Evolutionary conservation across 2,329 filamentous ascomycete species (phyloP).

Genomic region (Sphaceloma murrayae): DNA sequence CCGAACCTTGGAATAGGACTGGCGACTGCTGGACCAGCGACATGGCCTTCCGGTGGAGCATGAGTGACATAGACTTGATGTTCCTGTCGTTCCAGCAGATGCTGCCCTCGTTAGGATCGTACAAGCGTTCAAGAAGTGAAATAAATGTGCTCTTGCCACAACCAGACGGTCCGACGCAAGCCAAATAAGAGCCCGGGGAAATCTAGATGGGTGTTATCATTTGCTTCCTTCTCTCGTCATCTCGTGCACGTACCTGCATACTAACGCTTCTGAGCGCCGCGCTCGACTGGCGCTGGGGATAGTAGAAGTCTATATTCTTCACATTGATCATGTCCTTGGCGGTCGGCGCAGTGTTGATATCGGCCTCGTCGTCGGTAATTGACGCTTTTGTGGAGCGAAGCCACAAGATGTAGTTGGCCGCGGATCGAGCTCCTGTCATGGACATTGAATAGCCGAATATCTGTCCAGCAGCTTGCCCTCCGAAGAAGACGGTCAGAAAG

Average conservation of each 20-base stretch:
- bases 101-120: slow-evolving; percentile 23
- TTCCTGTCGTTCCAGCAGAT: slow-evolving; percentile 28
- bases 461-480: slow-evolving; percentile 34
- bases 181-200: slow-evolving; percentile 56
- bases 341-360: not conserved
- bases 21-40: slow-evolving; percentile 33
- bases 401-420: slow-evolving; percentile 18
- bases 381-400: slow-evolving; percentile 4
- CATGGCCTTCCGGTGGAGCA: slow-evolving; percentile 31
- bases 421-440: slow-evolving; percentile 30
- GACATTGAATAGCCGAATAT: slow-evolving; percentile 43
- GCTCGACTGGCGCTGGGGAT: slow-evolving; percentile 7
- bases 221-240: too few relatives aligned
- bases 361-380: not conserved
- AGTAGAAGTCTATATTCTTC: slow-evolving; percentile 9
- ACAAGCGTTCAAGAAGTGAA: slow-evolving; percentile 29
- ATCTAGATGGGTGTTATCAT: slow-evolving; percentile 20
- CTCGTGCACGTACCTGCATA: not conserved
- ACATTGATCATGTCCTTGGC: not conserved
- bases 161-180: slow-evolving; percentile 37
- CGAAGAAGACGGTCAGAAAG: slow-evolving; percentile 44
- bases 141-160: slow-evolving; percentile 36
- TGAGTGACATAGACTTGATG: slow-evolving; percentile 28
- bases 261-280: slow-evolving; percentile 10
- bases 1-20: slow-evolving; percentile 28